phyloP scores from a whole-genome alignment of 768 basidiomycete genomes.

The Naganishia onofrii region DNA sequence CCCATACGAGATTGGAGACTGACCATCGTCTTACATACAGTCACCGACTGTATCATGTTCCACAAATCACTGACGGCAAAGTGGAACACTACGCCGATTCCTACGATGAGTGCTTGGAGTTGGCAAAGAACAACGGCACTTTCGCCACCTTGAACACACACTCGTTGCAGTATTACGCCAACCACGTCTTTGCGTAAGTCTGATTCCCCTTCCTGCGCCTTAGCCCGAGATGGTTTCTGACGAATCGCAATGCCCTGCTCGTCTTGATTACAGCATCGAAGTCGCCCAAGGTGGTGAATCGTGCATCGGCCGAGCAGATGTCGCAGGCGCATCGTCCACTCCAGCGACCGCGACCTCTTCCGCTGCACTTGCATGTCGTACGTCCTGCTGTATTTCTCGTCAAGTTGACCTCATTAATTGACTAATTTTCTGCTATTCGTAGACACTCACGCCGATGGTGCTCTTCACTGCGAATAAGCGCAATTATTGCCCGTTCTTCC shows the following conservation, averaged over 20 bases:
- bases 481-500: background rate
- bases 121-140: constrained; percentile 44
- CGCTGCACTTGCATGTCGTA: constrained; percentile 29
- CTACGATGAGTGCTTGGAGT: constrained; percentile 41
- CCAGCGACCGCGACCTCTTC: constrained; percentile 31
- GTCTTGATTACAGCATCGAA: constrained; percentile 35
- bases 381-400: constrained; percentile 2
- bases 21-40: constrained; percentile 5
- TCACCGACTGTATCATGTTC: constrained; percentile 51
- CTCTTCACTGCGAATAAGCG: constrained; percentile 26
- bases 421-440: background rate
- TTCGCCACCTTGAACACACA: constrained; percentile 46
- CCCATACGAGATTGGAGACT: too few species aligned
- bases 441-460: constrained; percentile 45
- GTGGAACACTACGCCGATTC: constrained; percentile 44
- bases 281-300: constrained; percentile 41
- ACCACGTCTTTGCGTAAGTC: constrained; percentile 33
- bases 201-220: background rate
- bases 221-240: constrained; percentile 17
- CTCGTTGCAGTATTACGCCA: constrained; percentile 48
- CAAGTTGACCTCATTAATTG: too few species aligned
- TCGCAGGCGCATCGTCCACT: constrained; percentile 29
- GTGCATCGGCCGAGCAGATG: constrained; percentile 36
- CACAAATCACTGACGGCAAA: constrained; percentile 37
- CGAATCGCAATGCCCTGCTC: background rate